Evolutionary conservation across 805 yeast species (phyloP).

Genomic region (Wickerhamomyces queroliae): DNA sequence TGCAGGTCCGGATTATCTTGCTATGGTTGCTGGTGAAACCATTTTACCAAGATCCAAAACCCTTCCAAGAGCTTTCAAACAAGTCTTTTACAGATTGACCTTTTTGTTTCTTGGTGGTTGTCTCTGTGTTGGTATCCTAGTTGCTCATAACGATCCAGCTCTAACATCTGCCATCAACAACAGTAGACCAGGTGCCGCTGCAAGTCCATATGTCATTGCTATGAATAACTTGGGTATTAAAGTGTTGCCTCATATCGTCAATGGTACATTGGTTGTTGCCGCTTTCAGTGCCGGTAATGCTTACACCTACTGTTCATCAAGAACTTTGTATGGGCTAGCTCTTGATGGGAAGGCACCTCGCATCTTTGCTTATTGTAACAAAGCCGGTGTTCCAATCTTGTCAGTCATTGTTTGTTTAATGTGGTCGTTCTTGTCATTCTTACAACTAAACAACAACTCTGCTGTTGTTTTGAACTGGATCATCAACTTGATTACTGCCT

Average conservation of each 20-base stretch:
- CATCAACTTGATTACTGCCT: conserved; percentile 63
- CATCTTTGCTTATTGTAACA: conserved; percentile 54
- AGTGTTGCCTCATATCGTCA: conserved; percentile 70
- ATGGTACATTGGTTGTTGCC: conserved; percentile 67
- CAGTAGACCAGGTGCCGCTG: conserved; percentile 70
- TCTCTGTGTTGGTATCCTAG: conserved; percentile 70
- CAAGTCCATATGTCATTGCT: conserved; percentile 80
- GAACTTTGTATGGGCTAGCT: conserved; percentile 66
- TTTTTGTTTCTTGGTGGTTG: conserved; percentile 70
- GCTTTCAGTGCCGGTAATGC: conserved; percentile 85
- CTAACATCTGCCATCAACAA: conserved; percentile 51
- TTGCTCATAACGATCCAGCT: conserved; percentile 62
- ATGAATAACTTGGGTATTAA: conserved; percentile 65
- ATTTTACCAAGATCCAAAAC: conserved; percentile 57
- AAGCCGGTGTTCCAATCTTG: conserved; percentile 64
- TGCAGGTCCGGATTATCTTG: conserved; percentile 82
- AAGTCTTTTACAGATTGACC: conserved; percentile 63
- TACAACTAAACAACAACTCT: conserved; percentile 56
- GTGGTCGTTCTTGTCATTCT: conserved; percentile 62
- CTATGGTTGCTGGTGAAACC: conserved; percentile 84
- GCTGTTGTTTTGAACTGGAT: conserved; percentile 68
- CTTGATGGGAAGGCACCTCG: conserved; percentile 69
- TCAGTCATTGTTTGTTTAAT: conserved; percentile 43
- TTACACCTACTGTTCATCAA: conserved; percentile 66
- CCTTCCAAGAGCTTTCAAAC: conserved; percentile 74